Evolutionary conservation across 129 eudicot species (phyloP).

Genomic region (Chrysanthemum seticuspe): DNA sequence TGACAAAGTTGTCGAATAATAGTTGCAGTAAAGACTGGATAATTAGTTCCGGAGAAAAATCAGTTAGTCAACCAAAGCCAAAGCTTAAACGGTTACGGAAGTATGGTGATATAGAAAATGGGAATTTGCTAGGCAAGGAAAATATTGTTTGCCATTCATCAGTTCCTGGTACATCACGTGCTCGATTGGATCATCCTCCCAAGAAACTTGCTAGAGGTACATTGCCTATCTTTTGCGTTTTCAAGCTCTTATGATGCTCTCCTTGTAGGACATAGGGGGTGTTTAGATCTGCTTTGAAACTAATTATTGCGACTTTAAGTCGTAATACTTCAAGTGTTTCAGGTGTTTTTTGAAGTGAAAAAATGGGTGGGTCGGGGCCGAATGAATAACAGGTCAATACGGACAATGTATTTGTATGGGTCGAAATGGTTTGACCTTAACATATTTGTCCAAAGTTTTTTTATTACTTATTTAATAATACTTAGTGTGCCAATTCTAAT

Average conservation of each 20-base stretch:
- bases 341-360: not conserved
- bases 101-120: slow-evolving; percentile 46
- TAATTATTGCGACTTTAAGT: not conserved
- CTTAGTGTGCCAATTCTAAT: too few relatives aligned
- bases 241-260: not conserved
- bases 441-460: too few relatives aligned
- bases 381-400: not conserved
- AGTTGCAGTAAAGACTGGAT: slow-evolving; percentile 72
- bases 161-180: slow-evolving; percentile 26
- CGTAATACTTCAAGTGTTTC: not conserved
- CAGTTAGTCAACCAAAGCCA: slow-evolving; percentile 39
- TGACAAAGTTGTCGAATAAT: slow-evolving; percentile 36
- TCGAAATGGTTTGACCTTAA: too few relatives aligned
- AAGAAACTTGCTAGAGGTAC: slow-evolving; percentile 50
- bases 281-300: slow-evolving; percentile 1
- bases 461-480: too few relatives aligned
- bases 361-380: not conserved
- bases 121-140: slow-evolving; percentile 20
- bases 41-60: slow-evolving; percentile 50
- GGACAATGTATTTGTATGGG: not conserved
- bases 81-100: slow-evolving; percentile 74
- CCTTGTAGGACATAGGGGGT: not conserved
- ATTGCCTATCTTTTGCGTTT: slow-evolving; percentile 3
- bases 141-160: slow-evolving; percentile 19
- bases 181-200: slow-evolving; percentile 18